A percentile compares a stretch with the other conserved stretches of the same genome.
These are phyloP conservation scores for sweet orange (Citrus sinensis) DNA, from an alignment of 345 rosid genomes.

Conservation along the genomic window DVS_A1.0 CM039165.1:10112001-10112500, in stretches of 20 bases:
- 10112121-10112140: not conserved
- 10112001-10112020: too few species aligned
- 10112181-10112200: not conserved
- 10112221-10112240: not conserved
- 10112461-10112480: not conserved
- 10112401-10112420: not conserved
- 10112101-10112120: not conserved
- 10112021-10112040: not conserved
- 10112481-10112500: not conserved
- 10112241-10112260: not conserved
- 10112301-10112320: not conserved
- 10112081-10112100: not conserved
- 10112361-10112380: not conserved
- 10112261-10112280: not conserved
- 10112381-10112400: not conserved
- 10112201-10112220: not conserved
- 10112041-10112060: not conserved
- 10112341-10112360: not conserved
- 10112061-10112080: not conserved
- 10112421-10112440: too few species aligned
- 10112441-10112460: not conserved
- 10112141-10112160: constrained; percentile 1
- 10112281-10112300: not conserved
- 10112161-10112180: not conserved
- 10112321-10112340: not conserved